These are phyloP conservation scores for Termitomyces sp. DNA, from an alignment of 768 basidiomycete genomes.

Conservation along the genomic window DNA sequence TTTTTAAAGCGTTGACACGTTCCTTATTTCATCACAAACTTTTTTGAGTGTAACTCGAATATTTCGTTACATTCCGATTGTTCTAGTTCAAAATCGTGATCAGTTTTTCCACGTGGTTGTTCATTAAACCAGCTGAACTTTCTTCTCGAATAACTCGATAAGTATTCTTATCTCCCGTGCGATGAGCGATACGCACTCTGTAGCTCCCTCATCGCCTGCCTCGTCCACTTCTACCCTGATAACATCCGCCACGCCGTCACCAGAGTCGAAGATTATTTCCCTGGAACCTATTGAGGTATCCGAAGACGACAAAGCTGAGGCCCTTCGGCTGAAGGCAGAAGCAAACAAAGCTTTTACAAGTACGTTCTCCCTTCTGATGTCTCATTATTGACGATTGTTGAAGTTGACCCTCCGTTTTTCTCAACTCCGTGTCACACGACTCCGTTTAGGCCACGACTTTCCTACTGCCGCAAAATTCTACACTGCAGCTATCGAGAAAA, in stretches of 20 bases:
- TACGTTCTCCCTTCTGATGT: slow-evolving; percentile 25
- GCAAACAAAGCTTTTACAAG: slow-evolving; percentile 88
- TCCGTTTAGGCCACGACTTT: slow-evolving; percentile 62
- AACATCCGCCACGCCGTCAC: slow-evolving; percentile 51
- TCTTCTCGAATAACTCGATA: background rate
- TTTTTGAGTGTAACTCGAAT: background rate
- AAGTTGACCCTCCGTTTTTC: background rate
- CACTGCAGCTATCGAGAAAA: slow-evolving; percentile 77
- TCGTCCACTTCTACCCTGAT: slow-evolving; percentile 42
- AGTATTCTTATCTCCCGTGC: background rate
- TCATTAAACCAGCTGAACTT: background rate
- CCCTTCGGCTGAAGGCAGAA: slow-evolving; percentile 68
- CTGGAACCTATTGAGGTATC: slow-evolving; percentile 48
- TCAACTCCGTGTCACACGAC: slow-evolving; percentile 3
- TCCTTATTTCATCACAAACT: background rate
- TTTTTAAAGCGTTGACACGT: background rate
- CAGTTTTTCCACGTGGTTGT: slow-evolving; percentile 2
- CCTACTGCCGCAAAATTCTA: slow-evolving; percentile 73
- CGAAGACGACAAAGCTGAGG: slow-evolving; percentile 64
- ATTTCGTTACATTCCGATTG: background rate
- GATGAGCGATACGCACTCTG: slow-evolving; percentile 29
- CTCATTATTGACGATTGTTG: slow-evolving; percentile 2
- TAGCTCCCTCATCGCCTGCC: slow-evolving; percentile 35
- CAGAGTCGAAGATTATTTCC: slow-evolving; percentile 46
- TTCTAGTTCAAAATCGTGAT: slow-evolving; percentile 3